A percentile compares a stretch with the other conserved stretches of the same genome.
Conservation (phyloP, 148 eudicot species). For the Silene latifolia region DNA sequence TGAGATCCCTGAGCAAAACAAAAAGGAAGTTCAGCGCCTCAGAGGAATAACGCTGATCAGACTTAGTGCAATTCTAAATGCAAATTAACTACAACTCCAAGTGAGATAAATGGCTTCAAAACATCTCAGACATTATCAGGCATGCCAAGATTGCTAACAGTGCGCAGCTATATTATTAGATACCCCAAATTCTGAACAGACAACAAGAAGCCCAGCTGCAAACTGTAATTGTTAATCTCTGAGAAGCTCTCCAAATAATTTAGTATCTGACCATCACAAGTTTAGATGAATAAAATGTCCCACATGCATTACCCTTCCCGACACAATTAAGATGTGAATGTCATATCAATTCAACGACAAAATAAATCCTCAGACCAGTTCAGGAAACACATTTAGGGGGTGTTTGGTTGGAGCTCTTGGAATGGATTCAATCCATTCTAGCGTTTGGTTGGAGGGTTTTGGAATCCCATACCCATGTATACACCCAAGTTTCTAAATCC, state of each 20-base stretch:
- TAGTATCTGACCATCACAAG: no score
- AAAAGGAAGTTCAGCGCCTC: slow-evolving; percentile 3
- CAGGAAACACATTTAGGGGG: neutral
- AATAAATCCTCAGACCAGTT: neutral
- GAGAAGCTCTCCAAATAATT: neutral
- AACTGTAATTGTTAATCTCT: neutral
- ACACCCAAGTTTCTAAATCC: no score
- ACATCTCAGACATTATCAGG: neutral
- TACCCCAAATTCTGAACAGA: neutral
- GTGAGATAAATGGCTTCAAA: neutral
- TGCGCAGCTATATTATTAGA: neutral
- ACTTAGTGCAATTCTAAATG: neutral
- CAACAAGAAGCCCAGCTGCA: neutral
- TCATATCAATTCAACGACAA: neutral
- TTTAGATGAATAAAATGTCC: neutral
- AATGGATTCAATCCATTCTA: no score
- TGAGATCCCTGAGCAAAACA: slow-evolving; percentile 50
- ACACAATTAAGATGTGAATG: neutral
- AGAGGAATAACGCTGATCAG: neutral
- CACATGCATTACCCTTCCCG: neutral
- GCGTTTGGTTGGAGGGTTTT: no score
- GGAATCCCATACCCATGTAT: no score
- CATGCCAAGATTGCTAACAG: neutral
- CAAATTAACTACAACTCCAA: neutral
- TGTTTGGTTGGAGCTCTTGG: no score